Conservation (phyloP, 2,329 filamentous ascomycete species). For the Leptographium procerum region DNA sequence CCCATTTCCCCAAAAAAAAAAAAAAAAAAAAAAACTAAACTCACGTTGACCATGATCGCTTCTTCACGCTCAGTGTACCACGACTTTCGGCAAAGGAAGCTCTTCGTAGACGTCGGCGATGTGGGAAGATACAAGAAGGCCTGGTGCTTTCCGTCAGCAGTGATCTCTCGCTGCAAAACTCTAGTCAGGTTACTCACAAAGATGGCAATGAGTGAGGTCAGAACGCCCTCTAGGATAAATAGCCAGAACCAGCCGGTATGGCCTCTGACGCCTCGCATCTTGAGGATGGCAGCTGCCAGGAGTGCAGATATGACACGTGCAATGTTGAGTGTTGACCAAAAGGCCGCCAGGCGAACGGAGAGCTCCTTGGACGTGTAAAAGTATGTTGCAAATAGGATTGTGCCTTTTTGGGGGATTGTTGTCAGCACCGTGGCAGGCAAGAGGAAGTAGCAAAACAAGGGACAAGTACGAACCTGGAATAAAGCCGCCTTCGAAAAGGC, state of each 20-base stretch:
- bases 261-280: constrained; percentile 36
- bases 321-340: constrained; percentile 47
- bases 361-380: constrained; percentile 62
- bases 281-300: constrained; percentile 32
- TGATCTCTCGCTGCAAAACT: constrained; percentile 31
- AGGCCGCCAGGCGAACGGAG: constrained; percentile 53
- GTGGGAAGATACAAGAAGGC: constrained; percentile 49
- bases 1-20: too few relatives aligned
- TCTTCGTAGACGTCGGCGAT: constrained; percentile 55
- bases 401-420: constrained; percentile 15
- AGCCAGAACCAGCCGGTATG: constrained; percentile 46
- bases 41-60: constrained; percentile 53
- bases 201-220: constrained; percentile 29
- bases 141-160: constrained; percentile 7
- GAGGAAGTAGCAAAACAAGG: not conserved
- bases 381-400: constrained; percentile 56
- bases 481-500: constrained; percentile 27
- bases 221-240: constrained; percentile 27
- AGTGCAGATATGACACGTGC: constrained; percentile 35
- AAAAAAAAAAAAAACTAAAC: too few relatives aligned
- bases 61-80: constrained; percentile 60
- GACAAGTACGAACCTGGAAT: constrained; percentile 32
- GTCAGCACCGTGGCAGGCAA: not conserved
- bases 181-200: too few relatives aligned
- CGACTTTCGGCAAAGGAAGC: constrained; percentile 46